Percentiles rank a stretch among this genome's conserved stretches.
Conservation (phyloP, 192 early-diverging fungal species). For the Backusella sp. region DNA sequence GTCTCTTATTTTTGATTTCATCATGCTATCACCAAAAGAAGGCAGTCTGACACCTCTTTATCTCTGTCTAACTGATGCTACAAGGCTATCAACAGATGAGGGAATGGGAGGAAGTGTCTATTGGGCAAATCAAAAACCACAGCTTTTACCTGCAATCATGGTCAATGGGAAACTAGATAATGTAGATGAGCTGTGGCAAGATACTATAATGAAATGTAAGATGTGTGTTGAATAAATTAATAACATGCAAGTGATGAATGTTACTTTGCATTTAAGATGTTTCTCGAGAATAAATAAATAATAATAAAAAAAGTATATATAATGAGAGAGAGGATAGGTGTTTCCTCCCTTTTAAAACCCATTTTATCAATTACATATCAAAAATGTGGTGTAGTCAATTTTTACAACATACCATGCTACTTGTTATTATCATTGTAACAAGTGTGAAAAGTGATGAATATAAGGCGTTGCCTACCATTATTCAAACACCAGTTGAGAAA, state of each 20-base stretch:
- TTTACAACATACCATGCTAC: background rate
- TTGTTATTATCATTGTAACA: background rate
- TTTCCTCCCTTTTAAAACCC: background rate
- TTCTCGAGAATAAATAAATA: background rate
- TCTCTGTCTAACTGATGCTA: background rate
- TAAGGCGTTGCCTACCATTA: background rate
- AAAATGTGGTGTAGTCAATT: background rate
- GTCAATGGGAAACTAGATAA: constrained; percentile 4
- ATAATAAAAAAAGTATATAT: background rate
- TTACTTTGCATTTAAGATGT: background rate
- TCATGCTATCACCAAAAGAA: constrained; percentile 19
- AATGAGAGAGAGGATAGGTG: background rate
- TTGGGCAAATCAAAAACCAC: constrained; percentile 1
- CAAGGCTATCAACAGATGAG: background rate
- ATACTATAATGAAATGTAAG: background rate
- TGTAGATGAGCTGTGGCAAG: constrained; percentile 1
- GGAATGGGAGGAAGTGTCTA: constrained; percentile 4
- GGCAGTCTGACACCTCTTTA: constrained; percentile 16
- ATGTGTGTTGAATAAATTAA: background rate
- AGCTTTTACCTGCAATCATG: background rate
- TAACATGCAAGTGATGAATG: background rate
- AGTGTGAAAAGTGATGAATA: background rate
- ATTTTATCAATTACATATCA: background rate
- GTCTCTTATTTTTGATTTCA: background rate
- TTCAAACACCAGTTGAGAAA: constrained; percentile 1